A percentile compares a stretch with the other conserved stretches of the same genome.
These are phyloP conservation scores for Candida germanica DNA, from an alignment of 805 yeast species.

Conservation along the genomic window DNA sequence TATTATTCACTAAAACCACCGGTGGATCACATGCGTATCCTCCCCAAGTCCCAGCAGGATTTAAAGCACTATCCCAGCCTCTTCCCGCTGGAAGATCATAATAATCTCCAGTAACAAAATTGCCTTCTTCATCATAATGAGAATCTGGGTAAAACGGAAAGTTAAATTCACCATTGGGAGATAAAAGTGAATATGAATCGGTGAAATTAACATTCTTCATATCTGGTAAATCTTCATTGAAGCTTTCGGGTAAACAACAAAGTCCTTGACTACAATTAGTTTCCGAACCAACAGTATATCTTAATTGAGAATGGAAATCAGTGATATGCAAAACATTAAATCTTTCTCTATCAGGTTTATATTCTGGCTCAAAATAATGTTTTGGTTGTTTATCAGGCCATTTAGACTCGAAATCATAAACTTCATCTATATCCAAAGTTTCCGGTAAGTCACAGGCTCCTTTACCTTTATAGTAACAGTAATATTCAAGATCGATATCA, in stretches of 20 bases:
- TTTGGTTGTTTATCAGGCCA: slow-evolving; percentile 36
- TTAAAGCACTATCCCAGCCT: slow-evolving; percentile 18
- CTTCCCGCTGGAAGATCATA: slow-evolving; percentile 26
- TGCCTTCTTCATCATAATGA: slow-evolving; percentile 22
- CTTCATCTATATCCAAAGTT: slow-evolving; percentile 45
- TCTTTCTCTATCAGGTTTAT: slow-evolving; percentile 24
- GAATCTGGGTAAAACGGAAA: slow-evolving; percentile 24
- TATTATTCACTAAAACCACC: slow-evolving; percentile 54
- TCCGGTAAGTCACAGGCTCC: slow-evolving; percentile 49
- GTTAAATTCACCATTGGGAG: slow-evolving; percentile 1
- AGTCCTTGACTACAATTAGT: slow-evolving; percentile 53
- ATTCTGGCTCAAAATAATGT: slow-evolving; percentile 25
- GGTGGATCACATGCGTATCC: slow-evolving; percentile 67
- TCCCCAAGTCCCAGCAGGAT: slow-evolving; percentile 62
- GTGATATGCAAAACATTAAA: slow-evolving; percentile 65
- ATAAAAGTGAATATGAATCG: slow-evolving; percentile 17
- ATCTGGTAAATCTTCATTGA: slow-evolving; percentile 27
- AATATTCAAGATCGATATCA: slow-evolving; percentile 41
- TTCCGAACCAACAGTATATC: slow-evolving; percentile 53
- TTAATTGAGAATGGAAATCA: slow-evolving; percentile 62
- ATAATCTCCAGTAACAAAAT: slow-evolving; percentile 30
- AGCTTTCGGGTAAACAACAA: slow-evolving; percentile 59
- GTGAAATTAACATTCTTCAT: slow-evolving; percentile 29
- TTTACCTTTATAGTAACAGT: slow-evolving; percentile 49
- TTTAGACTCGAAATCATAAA: slow-evolving; percentile 24